phyloP scores from a whole-genome alignment of 75 land plant genomes.

The Pinus tabuliformis region DNA sequence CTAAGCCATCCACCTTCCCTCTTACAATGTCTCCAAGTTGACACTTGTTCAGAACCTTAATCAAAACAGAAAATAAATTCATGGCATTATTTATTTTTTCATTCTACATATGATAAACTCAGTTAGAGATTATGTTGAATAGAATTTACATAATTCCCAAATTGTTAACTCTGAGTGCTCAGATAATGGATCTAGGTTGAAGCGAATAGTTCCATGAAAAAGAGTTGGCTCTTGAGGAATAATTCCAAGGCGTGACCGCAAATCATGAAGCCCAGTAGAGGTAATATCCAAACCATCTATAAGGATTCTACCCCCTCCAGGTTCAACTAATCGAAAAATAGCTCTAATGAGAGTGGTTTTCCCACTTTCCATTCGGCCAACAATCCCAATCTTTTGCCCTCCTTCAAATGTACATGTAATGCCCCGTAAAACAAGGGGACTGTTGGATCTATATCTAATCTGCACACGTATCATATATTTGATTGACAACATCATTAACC shows the following conservation, averaged over 20 bases:
- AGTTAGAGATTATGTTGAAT: not conserved
- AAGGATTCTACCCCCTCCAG: constrained; percentile 57
- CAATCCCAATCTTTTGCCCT: constrained; percentile 45
- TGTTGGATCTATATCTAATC: constrained; percentile 62
- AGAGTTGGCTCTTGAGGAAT: constrained; percentile 59
- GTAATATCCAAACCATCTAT: constrained; percentile 41
- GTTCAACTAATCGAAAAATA: constrained; percentile 66
- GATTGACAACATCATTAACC: not conserved
- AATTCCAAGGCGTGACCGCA: constrained; percentile 43
- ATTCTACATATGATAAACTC: too few species aligned
- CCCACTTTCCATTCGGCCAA: constrained; percentile 55
- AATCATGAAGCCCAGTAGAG: constrained; percentile 44
- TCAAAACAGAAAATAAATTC: too few species aligned
- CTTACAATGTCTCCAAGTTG: constrained; percentile 38
- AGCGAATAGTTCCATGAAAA: constrained; percentile 43
- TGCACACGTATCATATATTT: constrained; percentile 11
- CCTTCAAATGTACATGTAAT: constrained; percentile 68
- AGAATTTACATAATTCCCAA: not conserved
- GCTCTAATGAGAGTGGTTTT: constrained; percentile 69
- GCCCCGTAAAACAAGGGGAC: constrained; percentile 71
- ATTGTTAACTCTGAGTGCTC: constrained; percentile 3
- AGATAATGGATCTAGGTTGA: constrained; percentile 38
- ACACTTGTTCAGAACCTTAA: constrained; percentile 38
- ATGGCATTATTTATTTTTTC: too few species aligned
- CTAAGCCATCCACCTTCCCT: constrained; percentile 15